Conservation (phyloP, 148 eudicot genomes). For the Diospyros kaki region DNA sequence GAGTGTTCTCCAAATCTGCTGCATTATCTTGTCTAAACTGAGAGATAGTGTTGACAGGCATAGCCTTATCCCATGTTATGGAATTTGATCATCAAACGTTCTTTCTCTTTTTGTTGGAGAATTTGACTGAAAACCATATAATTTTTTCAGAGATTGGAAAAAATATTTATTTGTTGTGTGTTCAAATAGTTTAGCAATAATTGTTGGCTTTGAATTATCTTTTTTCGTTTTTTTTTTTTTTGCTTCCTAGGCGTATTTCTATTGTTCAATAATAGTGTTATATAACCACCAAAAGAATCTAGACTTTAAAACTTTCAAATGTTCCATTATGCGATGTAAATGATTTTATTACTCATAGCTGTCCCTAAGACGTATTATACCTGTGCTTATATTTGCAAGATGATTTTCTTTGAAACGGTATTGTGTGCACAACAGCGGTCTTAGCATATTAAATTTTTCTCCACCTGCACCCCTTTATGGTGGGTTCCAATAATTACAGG, state of each 20-base stretch:
- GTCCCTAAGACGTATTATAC: not conserved
- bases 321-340: not conserved
- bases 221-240: too few relatives aligned
- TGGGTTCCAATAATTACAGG: constrained; percentile 28
- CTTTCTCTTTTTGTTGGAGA: not conserved
- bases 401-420: not conserved
- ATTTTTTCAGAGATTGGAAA: not conserved
- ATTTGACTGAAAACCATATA: not conserved
- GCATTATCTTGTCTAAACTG: not conserved
- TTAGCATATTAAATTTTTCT: not conserved
- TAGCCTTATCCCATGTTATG: not conserved
- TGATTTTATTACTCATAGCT: not conserved
- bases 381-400: not conserved
- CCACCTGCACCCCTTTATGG: not conserved
- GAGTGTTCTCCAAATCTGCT: not conserved
- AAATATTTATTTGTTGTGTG: not conserved
- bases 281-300: not conserved
- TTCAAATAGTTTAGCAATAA: not conserved
- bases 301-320: not conserved
- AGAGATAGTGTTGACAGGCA: not conserved
- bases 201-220: not conserved
- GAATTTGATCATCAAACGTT: not conserved
- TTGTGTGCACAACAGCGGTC: not conserved
- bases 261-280: not conserved
- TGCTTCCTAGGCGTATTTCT: too few relatives aligned